Base-by-base conservation (phyloP, 176 grass and related monocot genomes). In the Urochloa ruziziensis region DNA sequence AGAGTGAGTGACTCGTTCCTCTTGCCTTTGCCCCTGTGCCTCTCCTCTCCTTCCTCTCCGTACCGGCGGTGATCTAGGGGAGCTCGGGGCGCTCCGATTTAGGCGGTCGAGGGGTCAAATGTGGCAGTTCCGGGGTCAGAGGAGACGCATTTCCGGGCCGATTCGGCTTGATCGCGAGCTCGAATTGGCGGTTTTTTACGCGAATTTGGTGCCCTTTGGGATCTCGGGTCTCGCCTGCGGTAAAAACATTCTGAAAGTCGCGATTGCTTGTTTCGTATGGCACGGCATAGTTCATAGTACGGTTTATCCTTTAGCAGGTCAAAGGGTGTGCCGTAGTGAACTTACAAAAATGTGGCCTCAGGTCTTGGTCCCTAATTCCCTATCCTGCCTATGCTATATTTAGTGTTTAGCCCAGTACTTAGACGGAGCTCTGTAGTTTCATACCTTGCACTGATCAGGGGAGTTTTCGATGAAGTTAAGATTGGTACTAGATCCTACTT, bases 1-100 rank as follows among this genome's bases (percentile, higher is more conserved):
- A 86, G 82, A 92, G 96, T 95, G 73, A 88, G 93, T 91, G 7
- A 0, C 14, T 52, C 49, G 43, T 7, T 53, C 54, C 54, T 24
- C 54, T 58, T 25, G 9, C 54, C 54, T 19, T 56, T 0, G 5
- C 67, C 68, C 36, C 16, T 19, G 17, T 64, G 25, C 36, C 59
- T 15, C 67, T 53, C 21, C 12, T 56, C 58, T 64, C 71, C 32
- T 74, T 49, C 58, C 32, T n/a, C 11, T 73, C 64, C 23, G 19
- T 68, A 7, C 25, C 15, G 29, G 78, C 15, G 29, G 78, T 81
- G 81, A 88, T 87, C 78, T 90, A 51, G 33, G 30, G 32, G 27
- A 75, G 61, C 62, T 57, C 28, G 53, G 62, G 67, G 23, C 14
- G 62, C 27, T n/a, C 73, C 25, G 37, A 68, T 83, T 80, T 24